Evolutionary conservation across 805 yeast genomes (phyloP), one percentile per base, ranked within the genome.

Genomic region (Cyberlindnera misumaiensis): DNA sequence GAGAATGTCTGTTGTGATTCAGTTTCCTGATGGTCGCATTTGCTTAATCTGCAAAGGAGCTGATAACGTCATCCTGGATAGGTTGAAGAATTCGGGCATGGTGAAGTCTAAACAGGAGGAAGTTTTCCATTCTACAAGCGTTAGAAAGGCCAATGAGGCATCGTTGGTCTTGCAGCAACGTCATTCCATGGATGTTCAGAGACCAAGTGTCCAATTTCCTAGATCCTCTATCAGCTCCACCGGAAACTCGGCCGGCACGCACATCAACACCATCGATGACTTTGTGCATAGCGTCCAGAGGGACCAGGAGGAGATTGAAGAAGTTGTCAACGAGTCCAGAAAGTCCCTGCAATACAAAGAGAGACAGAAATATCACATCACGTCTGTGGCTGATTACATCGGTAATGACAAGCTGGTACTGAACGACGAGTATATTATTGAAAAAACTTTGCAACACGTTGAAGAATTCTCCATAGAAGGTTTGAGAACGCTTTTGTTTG

Each of bases 391-490:
- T 26, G 52, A 53, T 22, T 70, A 71, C 47, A 64, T 75, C 39
- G 65, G 72, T 3, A 65, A 71, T 37, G 90, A 84, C 35, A 67
- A 66, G 22, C 54, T 85, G 16, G 65, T 84, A 9, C 56, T 70
- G 14, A 83, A 86, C 50, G 95, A 86, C 12, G 87, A 79, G 45
- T 85, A 76, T 52, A 67, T 90, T 4, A 55, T 89, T 28, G 96
- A 88, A 55, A 77, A 75, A 46, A 90, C 97, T 0, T 65, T 94
- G 40, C 84, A 86, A 49, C 96, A 94, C 46, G 75, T 93, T 42
- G 97, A 93, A 49, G 94, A 86, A 43, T 93, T 89, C 60, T 88
- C 97, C 0, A 83, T 95, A 0, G 97, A 90, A 46, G 99, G 99
- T 2, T 66, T 93, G 41, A 73, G 99, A 55, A 93, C 99, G 0